Conservation (phyloP, 768 basidiomycete genomes). For the Lactarius quietus region DNA sequence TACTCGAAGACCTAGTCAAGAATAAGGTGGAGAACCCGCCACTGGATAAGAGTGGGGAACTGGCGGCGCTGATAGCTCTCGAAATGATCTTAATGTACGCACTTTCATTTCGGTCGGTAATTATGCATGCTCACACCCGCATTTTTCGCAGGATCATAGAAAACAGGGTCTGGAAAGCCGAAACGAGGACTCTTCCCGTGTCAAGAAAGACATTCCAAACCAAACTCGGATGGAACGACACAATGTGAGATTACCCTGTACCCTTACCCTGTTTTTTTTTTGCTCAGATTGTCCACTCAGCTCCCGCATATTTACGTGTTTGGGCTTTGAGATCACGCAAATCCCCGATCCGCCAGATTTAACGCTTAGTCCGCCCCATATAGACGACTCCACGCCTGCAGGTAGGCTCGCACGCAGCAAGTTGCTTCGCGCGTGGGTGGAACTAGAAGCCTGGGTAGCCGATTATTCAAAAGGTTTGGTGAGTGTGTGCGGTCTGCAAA, state of each 20-base stretch:
- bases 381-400: conserved; percentile 43
- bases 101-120: conserved; percentile 3
- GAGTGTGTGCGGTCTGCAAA: conserved; percentile 23
- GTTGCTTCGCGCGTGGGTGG: conserved; percentile 78
- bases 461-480: conserved; percentile 53
- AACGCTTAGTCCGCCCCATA: conserved; percentile 52
- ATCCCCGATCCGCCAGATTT: conserved; percentile 34
- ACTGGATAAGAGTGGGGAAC: conserved; percentile 50
- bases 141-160: conserved; percentile 58
- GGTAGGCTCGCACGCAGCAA: conserved; percentile 54
- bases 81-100: conserved; percentile 68
- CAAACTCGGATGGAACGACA: conserved; percentile 64
- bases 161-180: conserved; percentile 71
- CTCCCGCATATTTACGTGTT: conserved; percentile 38
- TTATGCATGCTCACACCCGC: conserved; percentile 2
- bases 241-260: conserved; percentile 45
- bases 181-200: conserved; percentile 55
- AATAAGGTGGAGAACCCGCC: conserved; percentile 61
- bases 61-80: conserved; percentile 51
- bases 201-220: conserved; percentile 51
- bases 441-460: conserved; percentile 61
- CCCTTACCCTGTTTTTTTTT: neutral
- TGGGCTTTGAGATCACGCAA: conserved; percentile 38
- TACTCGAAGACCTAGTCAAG: conserved; percentile 57
- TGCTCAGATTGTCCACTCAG: conserved; percentile 30